Conservation (phyloP, 2,329 filamentous ascomycete genomes). For the Calycina herbarum region DNA sequence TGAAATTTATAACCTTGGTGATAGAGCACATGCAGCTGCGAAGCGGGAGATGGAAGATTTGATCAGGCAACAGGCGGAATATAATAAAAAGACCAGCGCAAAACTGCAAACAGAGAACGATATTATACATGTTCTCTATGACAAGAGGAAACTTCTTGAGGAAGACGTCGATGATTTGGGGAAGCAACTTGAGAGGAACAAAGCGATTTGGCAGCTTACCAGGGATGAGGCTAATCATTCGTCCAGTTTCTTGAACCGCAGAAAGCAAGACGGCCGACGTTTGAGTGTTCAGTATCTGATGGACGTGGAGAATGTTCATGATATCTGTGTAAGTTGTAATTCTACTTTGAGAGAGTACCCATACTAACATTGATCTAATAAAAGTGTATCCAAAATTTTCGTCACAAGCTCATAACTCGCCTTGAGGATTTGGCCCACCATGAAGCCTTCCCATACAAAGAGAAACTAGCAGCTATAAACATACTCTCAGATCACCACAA, state of each 20-base stretch:
- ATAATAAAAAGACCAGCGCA: not conserved
- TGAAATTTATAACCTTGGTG: not conserved
- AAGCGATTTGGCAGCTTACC: not conserved
- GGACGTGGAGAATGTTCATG: not conserved
- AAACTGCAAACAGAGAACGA: not conserved
- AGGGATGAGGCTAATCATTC: not conserved
- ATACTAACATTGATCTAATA: not conserved
- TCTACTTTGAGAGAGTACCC: not conserved
- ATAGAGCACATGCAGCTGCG: not conserved
- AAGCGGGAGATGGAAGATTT: not conserved
- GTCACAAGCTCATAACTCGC: not conserved
- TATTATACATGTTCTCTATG: conserved; percentile 1
- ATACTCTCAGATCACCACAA: not conserved
- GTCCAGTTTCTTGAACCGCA: not conserved
- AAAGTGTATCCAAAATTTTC: conserved; percentile 1
- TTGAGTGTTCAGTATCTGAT: not conserved
- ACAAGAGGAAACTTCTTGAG: not conserved
- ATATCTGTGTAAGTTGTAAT: not conserved
- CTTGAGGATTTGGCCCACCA: not conserved
- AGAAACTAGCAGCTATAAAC: not conserved
- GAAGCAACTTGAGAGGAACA: not conserved
- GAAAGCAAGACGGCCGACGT: not conserved
- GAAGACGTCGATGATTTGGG: not conserved
- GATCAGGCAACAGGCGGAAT: not conserved
- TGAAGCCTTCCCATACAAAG: not conserved